Percentiles rank a stretch among this genome's conserved stretches.
These are phyloP conservation scores for Gnomoniopsis smithogilvyi DNA, from an alignment of 2,329 filamentous ascomycete genomes.

Conservation along the genomic window DNA sequence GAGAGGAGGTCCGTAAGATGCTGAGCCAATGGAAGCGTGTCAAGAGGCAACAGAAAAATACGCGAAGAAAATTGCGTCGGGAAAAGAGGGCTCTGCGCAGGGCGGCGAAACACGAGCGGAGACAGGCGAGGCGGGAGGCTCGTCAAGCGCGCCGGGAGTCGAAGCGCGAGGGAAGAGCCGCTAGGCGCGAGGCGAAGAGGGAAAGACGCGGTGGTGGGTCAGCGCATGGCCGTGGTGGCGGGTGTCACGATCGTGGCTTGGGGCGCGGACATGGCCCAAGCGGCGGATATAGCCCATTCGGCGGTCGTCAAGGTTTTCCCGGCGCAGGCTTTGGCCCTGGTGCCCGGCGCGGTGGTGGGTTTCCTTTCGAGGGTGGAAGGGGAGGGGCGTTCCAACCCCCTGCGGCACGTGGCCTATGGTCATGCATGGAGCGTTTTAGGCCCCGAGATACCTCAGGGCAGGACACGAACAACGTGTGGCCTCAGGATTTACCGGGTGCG, in stretches of 20 bases:
- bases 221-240: background rate
- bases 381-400: constrained; percentile 1
- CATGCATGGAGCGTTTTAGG: constrained; percentile 8
- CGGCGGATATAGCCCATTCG: background rate
- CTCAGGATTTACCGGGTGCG: constrained; percentile 25
- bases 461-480: background rate
- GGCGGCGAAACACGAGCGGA: constrained; percentile 27
- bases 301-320: background rate
- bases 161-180: constrained; percentile 23
- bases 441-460: constrained; percentile 4
- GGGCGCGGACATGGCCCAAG: background rate
- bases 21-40: constrained; percentile 40
- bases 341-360: constrained; percentile 1
- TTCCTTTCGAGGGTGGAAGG: background rate
- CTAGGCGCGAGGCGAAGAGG: constrained; percentile 21
- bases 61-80: constrained; percentile 28
- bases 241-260: background rate
- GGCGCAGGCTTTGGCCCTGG: constrained; percentile 8
- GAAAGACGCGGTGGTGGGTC: constrained; percentile 6
- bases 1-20: constrained; percentile 43
- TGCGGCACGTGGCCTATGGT: background rate
- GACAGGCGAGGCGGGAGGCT: constrained; percentile 28
- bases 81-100: constrained; percentile 30
- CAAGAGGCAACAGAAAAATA: constrained; percentile 33
- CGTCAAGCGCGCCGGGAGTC: constrained; percentile 29